Percentiles rank a stretch among this genome's conserved stretches.
phyloP scores from a whole-genome alignment of 2,329 filamentous ascomycete genomes.

The Arthroderma uncinatum region DNA sequence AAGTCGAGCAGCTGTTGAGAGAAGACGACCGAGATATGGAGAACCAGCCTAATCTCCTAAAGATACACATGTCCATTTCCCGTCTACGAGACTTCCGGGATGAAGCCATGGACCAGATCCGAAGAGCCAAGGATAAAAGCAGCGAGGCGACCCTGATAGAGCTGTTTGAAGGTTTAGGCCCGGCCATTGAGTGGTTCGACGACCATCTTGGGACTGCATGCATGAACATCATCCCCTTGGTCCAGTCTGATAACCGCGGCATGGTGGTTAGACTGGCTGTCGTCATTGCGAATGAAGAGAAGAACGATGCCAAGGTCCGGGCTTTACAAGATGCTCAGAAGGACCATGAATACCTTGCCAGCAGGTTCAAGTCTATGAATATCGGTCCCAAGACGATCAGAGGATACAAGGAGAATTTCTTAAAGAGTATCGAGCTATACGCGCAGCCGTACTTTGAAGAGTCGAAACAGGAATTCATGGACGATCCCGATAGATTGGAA shows the following conservation, averaged over 20 bases:
- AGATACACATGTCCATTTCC: slow-evolving; percentile 84
- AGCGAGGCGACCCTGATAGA: slow-evolving; percentile 76
- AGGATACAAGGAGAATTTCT: slow-evolving; percentile 94
- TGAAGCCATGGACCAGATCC: slow-evolving; percentile 93
- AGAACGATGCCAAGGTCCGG: slow-evolving; percentile 82
- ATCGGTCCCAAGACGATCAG: slow-evolving; percentile 83
- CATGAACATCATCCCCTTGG: slow-evolving; percentile 76
- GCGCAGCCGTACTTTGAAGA: slow-evolving; percentile 64
- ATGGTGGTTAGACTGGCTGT: slow-evolving; percentile 85
- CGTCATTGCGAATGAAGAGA: slow-evolving; percentile 90
- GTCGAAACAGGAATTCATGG: slow-evolving; percentile 63
- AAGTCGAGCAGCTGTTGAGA: slow-evolving; percentile 65
- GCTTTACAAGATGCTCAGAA: slow-evolving; percentile 89
- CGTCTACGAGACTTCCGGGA: slow-evolving; percentile 87
- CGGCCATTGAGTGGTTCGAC: slow-evolving; percentile 87
- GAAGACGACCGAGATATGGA: slow-evolving; percentile 78
- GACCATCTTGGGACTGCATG: slow-evolving; percentile 83
- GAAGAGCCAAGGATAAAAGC: slow-evolving; percentile 58
- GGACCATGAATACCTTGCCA: slow-evolving; percentile 89
- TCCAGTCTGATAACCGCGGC: slow-evolving; percentile 75
- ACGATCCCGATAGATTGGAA: slow-evolving; percentile 70
- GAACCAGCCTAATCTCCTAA: slow-evolving; percentile 82
- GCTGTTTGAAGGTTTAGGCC: slow-evolving; percentile 77
- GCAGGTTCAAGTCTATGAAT: slow-evolving; percentile 87
- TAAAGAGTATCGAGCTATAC: slow-evolving; percentile 63